phyloP scores from a whole-genome alignment of 2,329 filamentous ascomycete species.

The Xylariaceae sp. region DNA sequence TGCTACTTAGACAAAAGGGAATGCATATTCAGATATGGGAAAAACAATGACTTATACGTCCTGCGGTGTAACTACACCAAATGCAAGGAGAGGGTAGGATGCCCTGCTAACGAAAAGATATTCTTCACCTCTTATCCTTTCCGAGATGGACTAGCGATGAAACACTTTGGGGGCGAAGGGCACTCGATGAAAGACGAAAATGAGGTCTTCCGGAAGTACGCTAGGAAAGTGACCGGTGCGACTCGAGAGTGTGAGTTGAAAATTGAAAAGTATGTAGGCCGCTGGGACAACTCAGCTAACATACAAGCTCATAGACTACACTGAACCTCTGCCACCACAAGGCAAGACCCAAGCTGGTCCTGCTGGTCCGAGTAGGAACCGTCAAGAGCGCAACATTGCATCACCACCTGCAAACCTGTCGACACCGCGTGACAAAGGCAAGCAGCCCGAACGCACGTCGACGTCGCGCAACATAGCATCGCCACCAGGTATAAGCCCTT shows the following conservation, averaged over 20 bases:
- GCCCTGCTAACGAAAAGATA: too few species aligned
- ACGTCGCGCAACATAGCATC: conserved; percentile 1
- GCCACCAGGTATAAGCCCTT: conserved; percentile 1
- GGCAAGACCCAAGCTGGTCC: neutral
- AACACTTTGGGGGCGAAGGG: conserved; percentile 5
- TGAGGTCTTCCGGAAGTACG: conserved; percentile 11
- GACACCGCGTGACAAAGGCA: conserved; percentile 2
- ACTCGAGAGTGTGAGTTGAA: conserved; percentile 7
- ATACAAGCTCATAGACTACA: too few species aligned
- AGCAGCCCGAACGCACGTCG: too few species aligned
- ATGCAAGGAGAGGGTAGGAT: conserved; percentile 8
- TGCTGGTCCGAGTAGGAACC: neutral
- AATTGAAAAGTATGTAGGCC: too few species aligned
- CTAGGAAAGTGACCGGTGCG: conserved; percentile 5
- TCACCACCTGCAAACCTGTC: neutral
- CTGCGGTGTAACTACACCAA: conserved; percentile 9
- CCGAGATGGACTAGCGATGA: conserved; percentile 1
- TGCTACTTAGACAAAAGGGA: neutral
- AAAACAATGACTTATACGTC: conserved; percentile 4
- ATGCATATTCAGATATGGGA: conserved; percentile 7
- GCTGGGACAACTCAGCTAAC: too few species aligned
- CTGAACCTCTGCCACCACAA: too few species aligned
- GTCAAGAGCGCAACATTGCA: neutral
- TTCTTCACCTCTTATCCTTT: conserved; percentile 12
- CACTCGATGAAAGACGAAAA: conserved; percentile 3